Conservation (phyloP, 106 monocot genomes). For the Apostasia shenzhenica region DNA sequence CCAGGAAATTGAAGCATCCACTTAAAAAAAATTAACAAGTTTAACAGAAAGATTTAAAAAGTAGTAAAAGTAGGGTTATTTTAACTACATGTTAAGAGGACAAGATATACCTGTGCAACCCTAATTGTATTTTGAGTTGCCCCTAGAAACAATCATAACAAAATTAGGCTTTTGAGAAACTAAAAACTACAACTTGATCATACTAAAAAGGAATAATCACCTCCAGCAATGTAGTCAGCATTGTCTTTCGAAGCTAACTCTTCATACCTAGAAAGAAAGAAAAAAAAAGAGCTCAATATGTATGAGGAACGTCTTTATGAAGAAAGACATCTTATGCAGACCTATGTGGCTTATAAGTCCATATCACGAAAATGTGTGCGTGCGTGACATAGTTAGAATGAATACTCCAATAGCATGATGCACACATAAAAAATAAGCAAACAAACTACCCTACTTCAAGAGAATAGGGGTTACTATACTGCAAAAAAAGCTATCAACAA, state of each 20-base stretch:
- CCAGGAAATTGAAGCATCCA: constrained; percentile 99
- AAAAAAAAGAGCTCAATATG: too few species aligned
- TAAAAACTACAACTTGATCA: not conserved
- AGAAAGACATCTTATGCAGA: too few species aligned
- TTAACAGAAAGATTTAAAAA: not conserved
- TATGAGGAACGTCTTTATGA: too few species aligned
- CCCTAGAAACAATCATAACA: constrained; percentile 28
- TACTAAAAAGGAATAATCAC: constrained; percentile 17
- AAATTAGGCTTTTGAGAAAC: not conserved
- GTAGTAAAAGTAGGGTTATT: not conserved
- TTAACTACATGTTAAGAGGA: not conserved
- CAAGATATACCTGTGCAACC: constrained; percentile 77
- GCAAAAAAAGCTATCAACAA: too few species aligned
- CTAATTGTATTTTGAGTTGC: constrained; percentile 95
- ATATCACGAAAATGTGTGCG: too few species aligned
- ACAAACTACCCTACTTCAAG: too few species aligned
- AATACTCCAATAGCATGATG: too few species aligned
- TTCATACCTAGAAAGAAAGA: constrained; percentile 56
- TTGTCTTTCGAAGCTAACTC: constrained; percentile 61
- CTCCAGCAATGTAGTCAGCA: constrained; percentile 96
- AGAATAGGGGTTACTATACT: too few species aligned
- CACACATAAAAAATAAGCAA: too few species aligned
- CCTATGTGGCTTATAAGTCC: too few species aligned
- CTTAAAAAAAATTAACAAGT: constrained; percentile 21
- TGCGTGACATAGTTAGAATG: too few species aligned